Evolutionary conservation across 2,329 filamentous ascomycete species (phyloP), one percentile per base, ranked within the genome.

Genomic region (Colletotrichum nymphaeae): DNA sequence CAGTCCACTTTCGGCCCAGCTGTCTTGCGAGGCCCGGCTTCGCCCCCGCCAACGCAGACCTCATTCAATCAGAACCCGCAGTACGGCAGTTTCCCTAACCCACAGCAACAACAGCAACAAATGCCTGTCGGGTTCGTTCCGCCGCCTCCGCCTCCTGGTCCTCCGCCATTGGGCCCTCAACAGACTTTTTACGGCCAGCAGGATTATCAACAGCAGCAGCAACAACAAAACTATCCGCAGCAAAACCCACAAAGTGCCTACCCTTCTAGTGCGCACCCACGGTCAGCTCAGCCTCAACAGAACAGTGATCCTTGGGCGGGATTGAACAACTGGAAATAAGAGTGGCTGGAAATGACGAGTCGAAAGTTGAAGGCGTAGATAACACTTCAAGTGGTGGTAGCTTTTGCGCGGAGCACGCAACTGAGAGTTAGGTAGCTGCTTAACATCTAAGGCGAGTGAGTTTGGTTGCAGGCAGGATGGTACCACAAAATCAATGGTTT

Each of bases 81-180:
- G 83, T 77, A 77, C 64, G 78, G 66, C 56, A 72, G 62, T 77
- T 84, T 5, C 79, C 81, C 16, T 83, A 83, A n/a, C n/a, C 42
- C 42, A 19, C 68, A 70, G 30, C 74, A 74, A 19, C 74, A 75
- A 75, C 74, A 74, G 22, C 74, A 75, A 74, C 80, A 85, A 78
- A 85, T 89, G 35, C 88, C 89, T 16, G 84, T 85, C 0, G 89
- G 90, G 4, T 91, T 91, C 74, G 88, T 92, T 49, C 90, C 89
- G 5, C 91, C 91, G 3, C 90, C 91, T 7, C 91, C 90, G 1
- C 90, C 90, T 1, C 91, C 90, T 0, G 90, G 89, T 0, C 90
- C 90, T 4, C 90, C 90, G 8, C 90, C 90, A 1, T 78, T 92
- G 76, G 89, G 89, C 4, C 89, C 89, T 37, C 90, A 92, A 78